Percentiles rank a stretch among this genome's conserved stretches.
phyloP scores from a whole-genome alignment of 176 grass and related monocot species.

The Melocanna baccifera region DNA sequence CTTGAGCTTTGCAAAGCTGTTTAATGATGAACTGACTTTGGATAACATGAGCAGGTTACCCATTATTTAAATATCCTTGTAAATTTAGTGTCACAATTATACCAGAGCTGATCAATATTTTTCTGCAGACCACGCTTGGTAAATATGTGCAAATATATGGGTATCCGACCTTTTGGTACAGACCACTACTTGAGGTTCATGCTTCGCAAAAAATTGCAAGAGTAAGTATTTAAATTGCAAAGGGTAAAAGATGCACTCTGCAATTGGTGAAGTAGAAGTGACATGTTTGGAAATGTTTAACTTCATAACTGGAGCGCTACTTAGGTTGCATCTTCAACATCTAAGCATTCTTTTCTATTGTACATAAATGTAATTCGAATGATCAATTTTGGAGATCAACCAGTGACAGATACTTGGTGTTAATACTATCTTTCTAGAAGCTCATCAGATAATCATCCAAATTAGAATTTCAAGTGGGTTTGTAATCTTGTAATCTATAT shows the following conservation, averaged over 20 bases:
- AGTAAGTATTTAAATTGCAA: slow-evolving; percentile 57
- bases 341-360: slow-evolving; percentile 11
- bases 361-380: neutral
- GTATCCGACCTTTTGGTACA: slow-evolving; percentile 88
- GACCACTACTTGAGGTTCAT: slow-evolving; percentile 96
- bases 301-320: slow-evolving; percentile 1
- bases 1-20: slow-evolving; percentile 92
- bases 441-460: neutral
- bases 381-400: neutral
- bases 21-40: slow-evolving; percentile 98
- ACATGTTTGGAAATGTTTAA: neutral
- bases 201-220: slow-evolving; percentile 87
- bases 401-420: neutral
- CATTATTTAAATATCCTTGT: slow-evolving; percentile 13
- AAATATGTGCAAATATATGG: slow-evolving; percentile 99
- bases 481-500: neutral
- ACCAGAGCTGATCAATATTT: slow-evolving; percentile 26
- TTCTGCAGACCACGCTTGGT: slow-evolving; percentile 82
- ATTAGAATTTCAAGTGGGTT: neutral
- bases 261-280: neutral
- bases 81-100: slow-evolving; percentile 25
- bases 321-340: slow-evolving; percentile 9
- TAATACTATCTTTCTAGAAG: slow-evolving; percentile 12
- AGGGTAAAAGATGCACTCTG: neutral
- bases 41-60: slow-evolving; percentile 97